Evolutionary conservation across 129 eudicot species (phyloP), one percentile per base, ranked within the genome.

Genomic region (Smallanthus sonchifolius): DNA sequence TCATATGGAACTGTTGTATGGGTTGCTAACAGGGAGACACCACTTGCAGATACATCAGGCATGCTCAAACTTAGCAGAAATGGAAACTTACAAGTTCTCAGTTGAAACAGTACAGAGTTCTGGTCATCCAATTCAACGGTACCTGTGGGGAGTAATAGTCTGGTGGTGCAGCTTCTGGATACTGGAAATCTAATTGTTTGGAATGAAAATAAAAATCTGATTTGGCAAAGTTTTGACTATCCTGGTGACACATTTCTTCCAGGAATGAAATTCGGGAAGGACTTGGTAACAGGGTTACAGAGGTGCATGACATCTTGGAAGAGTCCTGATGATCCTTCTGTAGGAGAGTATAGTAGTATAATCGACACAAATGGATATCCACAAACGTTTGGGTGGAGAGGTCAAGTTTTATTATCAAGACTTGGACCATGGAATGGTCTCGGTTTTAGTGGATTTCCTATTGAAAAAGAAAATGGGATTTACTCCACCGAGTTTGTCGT

Each of bases 201-300:
- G 66, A 38, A 64, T 19, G 7, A 57, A 7, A 34, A 13, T 4
- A 28, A 28, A 10, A 28, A 24, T 24, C 0, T 10, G 10, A 36
- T 76, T 16, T 81, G 85, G 85, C 78, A 81, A 65, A 81, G 85
- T 56, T 82, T 77, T 65, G 82, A 77, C 56, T 30, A 77, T 73
- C 79, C 71, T 1, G 45, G 59, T 20, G 79, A 82, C 68, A 62
- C 40, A 10, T 10, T 34, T 10, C 43, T 81, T 8, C 75, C 79
- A 6, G 82, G 75, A 37, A 72, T 71, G 59, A 82, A 77, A 47
- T 6, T 82, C 0, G 82, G 85, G 40, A 69, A 69, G 82, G 70
- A 82, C 38, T 38, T 77, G 36, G 42, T 62, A 11, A 77, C 64
- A 1, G 85, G 85, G 6, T 0, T 37, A 11, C 61, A 28, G 13